phyloP scores from a whole-genome alignment of 1,284 basidiomycete genomes.

The Malassezia arunalokei region DNA sequence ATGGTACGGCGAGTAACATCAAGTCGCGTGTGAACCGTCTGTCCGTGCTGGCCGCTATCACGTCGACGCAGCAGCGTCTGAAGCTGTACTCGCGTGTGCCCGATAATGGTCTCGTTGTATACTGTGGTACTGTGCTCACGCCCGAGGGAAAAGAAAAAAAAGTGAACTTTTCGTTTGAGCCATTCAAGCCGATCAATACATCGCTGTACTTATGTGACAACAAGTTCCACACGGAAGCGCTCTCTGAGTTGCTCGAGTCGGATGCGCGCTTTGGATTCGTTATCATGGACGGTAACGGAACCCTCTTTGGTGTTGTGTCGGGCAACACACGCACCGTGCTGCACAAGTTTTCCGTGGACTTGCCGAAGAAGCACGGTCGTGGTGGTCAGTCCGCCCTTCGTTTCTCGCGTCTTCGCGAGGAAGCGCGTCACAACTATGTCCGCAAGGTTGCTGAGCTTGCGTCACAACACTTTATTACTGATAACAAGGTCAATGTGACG shows the following conservation, averaged over 20 bases:
- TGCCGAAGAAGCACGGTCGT: conserved; percentile 99
- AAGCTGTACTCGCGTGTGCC: conserved; percentile 84
- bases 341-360: conserved; percentile 96
- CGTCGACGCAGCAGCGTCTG: conserved; percentile 93
- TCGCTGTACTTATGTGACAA: conserved; percentile 93
- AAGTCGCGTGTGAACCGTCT: conserved; percentile 97
- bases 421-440: conserved; percentile 98
- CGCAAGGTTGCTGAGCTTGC: conserved; percentile 95
- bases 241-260: conserved; percentile 89
- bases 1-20: conserved; percentile 76
- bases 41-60: conserved; percentile 93
- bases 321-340: conserved; percentile 95
- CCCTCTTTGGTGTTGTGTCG: conserved; percentile 85
- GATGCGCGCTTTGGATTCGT: conserved; percentile 98
- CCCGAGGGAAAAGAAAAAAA: conserved; percentile 97
- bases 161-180: conserved; percentile 76
- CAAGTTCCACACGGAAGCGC: conserved; percentile 97
- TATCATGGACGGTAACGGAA: conserved; percentile 96
- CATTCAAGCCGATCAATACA: conserved; percentile 86
- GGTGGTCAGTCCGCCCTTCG: conserved; percentile 99
- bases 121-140: conserved; percentile 78
- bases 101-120: conserved; percentile 91
- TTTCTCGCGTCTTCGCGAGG: conserved; percentile 98
- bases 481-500: conserved; percentile 94
- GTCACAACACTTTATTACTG: conserved; percentile 94